Percentiles rank a stretch among this genome's conserved stretches.
Evolutionary conservation across 1,284 basidiomycete genomes (phyloP).

Genomic region (Malassezia slooffiae): DNA sequence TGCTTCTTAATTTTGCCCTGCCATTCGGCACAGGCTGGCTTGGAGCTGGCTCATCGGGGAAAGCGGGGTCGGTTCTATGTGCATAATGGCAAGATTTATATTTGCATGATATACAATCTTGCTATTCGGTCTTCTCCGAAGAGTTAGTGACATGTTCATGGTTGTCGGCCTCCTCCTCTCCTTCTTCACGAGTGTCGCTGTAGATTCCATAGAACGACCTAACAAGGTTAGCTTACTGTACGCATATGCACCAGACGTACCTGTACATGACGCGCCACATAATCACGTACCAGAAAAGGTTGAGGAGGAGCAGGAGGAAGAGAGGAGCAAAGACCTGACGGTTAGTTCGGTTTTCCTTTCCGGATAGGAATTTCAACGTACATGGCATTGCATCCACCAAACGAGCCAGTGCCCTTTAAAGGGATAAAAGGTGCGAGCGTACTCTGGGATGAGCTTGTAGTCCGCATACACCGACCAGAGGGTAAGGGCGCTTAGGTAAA

Average conservation of each 20-base stretch:
- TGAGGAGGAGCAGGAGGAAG: conserved; percentile 38
- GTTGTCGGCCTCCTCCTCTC: conserved; percentile 29
- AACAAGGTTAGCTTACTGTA: neutral
- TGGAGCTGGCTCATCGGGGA: too few species aligned
- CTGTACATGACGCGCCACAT: conserved; percentile 42
- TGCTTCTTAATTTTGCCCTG: too few species aligned
- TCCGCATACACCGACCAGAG: conserved; percentile 77
- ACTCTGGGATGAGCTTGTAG: conserved; percentile 59
- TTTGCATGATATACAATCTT: conserved; percentile 1
- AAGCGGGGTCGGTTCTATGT: too few species aligned
- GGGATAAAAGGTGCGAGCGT: conserved; percentile 34
- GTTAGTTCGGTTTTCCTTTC: conserved; percentile 1
- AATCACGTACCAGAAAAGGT: conserved; percentile 42
- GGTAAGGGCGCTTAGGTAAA: conserved; percentile 78
- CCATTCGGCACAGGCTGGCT: too few species aligned
- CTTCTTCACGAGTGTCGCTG: conserved; percentile 35
- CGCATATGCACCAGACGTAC: conserved; percentile 7
- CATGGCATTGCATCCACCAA: conserved; percentile 40
- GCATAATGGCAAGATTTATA: too few species aligned
- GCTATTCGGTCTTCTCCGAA: neutral
- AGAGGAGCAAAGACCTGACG: conserved; percentile 41
- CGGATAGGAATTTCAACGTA: too few species aligned
- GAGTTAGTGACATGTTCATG: conserved; percentile 14
- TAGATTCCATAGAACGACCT: conserved; percentile 27
- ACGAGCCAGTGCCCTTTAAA: conserved; percentile 41